Evolutionary conservation across 768 basidiomycete species (phyloP).

Genomic region (Boletus subcaerulescens): DNA sequence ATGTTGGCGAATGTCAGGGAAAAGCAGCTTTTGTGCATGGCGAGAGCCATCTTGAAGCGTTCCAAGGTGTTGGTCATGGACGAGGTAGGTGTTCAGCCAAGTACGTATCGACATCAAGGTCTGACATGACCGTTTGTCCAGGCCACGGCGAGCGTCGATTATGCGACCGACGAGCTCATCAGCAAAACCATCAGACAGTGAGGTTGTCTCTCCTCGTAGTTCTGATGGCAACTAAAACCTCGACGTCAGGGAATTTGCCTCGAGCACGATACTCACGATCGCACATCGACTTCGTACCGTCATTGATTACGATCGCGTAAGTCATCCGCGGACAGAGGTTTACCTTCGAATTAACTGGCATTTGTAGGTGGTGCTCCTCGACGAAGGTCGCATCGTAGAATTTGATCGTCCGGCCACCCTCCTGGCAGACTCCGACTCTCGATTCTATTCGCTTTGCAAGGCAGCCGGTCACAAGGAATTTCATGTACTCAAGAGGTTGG

Average conservation of each 20-base stretch:
- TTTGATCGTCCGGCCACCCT: conserved; percentile 64
- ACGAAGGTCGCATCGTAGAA: conserved; percentile 75
- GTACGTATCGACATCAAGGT: conserved; percentile 1
- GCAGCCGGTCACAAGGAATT: conserved; percentile 75
- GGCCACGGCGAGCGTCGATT: conserved; percentile 78
- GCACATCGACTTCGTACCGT: conserved; percentile 77
- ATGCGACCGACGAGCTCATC: conserved; percentile 87
- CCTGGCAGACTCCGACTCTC: conserved; percentile 53
- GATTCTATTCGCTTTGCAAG: conserved; percentile 66
- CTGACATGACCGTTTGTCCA: conserved; percentile 19
- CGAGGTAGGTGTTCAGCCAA: conserved; percentile 46
- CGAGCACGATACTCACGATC: conserved; percentile 80
- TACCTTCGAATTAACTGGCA: conserved; percentile 4
- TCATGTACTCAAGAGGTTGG: conserved; percentile 64
- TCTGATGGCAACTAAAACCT: neutral
- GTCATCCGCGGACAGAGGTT: conserved; percentile 24
- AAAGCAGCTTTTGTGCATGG: conserved; percentile 88
- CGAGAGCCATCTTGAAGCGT: conserved; percentile 76
- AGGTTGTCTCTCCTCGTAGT: conserved; percentile 22
- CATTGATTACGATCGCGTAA: conserved; percentile 79
- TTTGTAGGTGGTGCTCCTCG: conserved; percentile 68
- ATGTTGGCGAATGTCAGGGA: conserved; percentile 41
- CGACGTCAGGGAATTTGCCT: conserved; percentile 60
- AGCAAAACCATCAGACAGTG: conserved; percentile 78
- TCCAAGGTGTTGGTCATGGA: conserved; percentile 83